phyloP scores from a whole-genome alignment of 495 filamentous ascomycete genomes.

The Neurospora discreta region DNA sequence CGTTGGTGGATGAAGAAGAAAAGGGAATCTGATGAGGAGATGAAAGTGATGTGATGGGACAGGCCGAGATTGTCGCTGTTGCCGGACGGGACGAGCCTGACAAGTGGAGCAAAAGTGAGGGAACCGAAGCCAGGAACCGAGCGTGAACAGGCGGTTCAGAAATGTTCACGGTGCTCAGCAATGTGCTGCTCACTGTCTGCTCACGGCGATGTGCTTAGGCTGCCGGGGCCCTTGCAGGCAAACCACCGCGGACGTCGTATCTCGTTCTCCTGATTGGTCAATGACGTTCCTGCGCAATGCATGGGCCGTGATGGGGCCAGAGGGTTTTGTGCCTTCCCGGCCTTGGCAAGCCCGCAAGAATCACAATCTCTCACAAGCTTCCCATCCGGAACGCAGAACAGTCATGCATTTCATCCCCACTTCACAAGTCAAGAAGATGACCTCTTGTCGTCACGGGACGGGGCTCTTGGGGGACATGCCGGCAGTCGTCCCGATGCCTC shows the following conservation, averaged over 20 bases:
- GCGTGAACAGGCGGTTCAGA: background rate
- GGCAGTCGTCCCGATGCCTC: background rate
- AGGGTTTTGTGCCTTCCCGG: constrained; percentile 2
- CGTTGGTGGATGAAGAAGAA: background rate
- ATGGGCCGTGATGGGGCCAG: background rate
- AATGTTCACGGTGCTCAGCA: background rate
- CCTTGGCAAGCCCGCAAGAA: background rate
- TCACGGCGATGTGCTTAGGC: background rate
- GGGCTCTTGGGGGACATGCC: background rate
- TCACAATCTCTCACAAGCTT: background rate
- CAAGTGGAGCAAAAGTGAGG: background rate
- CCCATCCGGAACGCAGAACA: background rate
- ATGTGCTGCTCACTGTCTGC: background rate
- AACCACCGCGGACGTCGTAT: background rate
- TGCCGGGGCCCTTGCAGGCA: constrained; percentile 5
- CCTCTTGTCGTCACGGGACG: constrained; percentile 1
- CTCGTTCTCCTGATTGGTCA: constrained; percentile 4
- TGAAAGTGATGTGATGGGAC: background rate
- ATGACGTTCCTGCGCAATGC: constrained; percentile 8
- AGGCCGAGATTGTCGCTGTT: background rate
- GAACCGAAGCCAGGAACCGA: background rate
- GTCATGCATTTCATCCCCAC: background rate
- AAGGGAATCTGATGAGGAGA: background rate
- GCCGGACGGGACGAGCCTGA: background rate
- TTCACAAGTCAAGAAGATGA: background rate